Conservation (phyloP, 2,329 filamentous ascomycete genomes). For the Aspergillus sp. region DNA sequence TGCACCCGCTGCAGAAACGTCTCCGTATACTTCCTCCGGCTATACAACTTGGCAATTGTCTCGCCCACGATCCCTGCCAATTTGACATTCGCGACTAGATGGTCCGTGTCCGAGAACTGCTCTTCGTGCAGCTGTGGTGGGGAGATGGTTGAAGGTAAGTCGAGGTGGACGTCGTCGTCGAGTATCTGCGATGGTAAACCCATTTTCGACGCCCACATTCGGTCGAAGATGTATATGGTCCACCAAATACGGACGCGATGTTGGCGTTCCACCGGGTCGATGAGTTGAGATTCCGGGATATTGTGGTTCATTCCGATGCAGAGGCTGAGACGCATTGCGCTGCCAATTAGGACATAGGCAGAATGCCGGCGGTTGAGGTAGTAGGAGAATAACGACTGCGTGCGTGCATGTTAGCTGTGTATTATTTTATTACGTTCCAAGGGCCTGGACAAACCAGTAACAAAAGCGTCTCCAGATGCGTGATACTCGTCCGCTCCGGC, state of each 20-base stretch:
- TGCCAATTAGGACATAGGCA: slow-evolving; percentile 24
- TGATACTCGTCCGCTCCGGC: slow-evolving; percentile 34
- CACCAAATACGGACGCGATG: slow-evolving; percentile 26
- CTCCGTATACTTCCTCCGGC: slow-evolving; percentile 14
- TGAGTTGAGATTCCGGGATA: slow-evolving; percentile 18
- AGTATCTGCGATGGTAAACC: slow-evolving; percentile 40
- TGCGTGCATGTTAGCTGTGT: slow-evolving; percentile 3
- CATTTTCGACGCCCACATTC: slow-evolving; percentile 40
- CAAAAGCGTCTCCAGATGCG: slow-evolving; percentile 34
- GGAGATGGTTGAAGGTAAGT: slow-evolving; percentile 18
- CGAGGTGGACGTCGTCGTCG: slow-evolving; percentile 36
- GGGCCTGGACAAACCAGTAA: slow-evolving; percentile 19
- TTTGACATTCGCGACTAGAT: slow-evolving; percentile 22
- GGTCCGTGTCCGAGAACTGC: slow-evolving; percentile 25
- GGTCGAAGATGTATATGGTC: slow-evolving; percentile 25
- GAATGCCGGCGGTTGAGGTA: slow-evolving; percentile 21
- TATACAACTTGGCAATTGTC: slow-evolving; percentile 20
- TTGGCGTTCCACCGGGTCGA: slow-evolving; percentile 24
- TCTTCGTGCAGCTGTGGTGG: slow-evolving; percentile 12
- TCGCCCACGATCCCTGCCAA: slow-evolving; percentile 22
- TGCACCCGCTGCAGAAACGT: slow-evolving; percentile 27
- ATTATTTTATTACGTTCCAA: neutral
- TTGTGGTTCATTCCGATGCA: slow-evolving; percentile 35
- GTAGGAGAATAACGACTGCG: slow-evolving; percentile 17
- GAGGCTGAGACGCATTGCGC: slow-evolving; percentile 31